Evolutionary conservation across 129 eudicot genomes (phyloP), one percentile per base, ranked within the genome.

Genomic region (Flaveria sonorensis): DNA sequence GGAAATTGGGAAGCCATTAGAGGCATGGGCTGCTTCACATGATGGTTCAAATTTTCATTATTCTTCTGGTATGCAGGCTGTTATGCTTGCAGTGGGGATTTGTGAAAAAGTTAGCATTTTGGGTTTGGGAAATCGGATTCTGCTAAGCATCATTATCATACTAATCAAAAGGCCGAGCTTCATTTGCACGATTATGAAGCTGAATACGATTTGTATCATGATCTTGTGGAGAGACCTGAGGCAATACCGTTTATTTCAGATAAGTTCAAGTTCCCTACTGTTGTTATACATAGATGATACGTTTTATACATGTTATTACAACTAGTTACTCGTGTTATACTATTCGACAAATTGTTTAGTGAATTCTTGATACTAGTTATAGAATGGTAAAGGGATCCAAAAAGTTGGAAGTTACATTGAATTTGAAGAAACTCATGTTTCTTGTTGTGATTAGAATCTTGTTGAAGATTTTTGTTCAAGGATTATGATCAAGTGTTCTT

Each of bases 1-100:
- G 74, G 78, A 20, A 6, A 79, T 81, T 0, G 84, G 85, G 69
- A 89, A 87, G 86, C 77, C 82, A 18, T 39, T 87, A 1, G 87
- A 79, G 16, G 72, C 83, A 19, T 94, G 98, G 98, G 87, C 65
- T 20, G 59, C 73, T 48, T 85, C 87, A 18, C 97, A 91, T 47
- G 98, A 87, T 6, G 96, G 97, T 4, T 62, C 85, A 15, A 76
- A 74, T 28, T 94, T 94, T 62, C 98, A 94, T 81, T 91, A 91
- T 81, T 94, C 98, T 19, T 94, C 98, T 3, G 98, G 98, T 53
- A 91, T 94, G 97, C 98, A 94, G 81, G 98, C 98, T 7, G 89
- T 94, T 50, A 87, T 91, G 96, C 78, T 91, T 40, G 96, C 96
- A 20, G 10, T 94, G 65, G 96, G 96, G 30, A 66, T 87, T 46